A percentile compares a stretch with the other conserved stretches of the same genome.
phyloP scores from a whole-genome alignment of 495 filamentous ascomycete species.

The Lentithecium fluviatile region DNA sequence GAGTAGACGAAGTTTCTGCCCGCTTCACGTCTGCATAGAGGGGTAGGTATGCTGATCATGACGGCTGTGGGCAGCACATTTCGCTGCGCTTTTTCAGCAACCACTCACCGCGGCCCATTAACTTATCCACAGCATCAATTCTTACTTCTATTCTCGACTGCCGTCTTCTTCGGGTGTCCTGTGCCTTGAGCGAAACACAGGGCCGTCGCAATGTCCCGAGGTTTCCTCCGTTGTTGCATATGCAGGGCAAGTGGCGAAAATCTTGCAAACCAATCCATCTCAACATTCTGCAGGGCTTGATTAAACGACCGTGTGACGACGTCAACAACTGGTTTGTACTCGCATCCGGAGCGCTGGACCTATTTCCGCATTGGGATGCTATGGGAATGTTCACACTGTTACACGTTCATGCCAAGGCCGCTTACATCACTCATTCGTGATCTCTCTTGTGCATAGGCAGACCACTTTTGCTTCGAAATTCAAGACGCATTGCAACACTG shows the following conservation, averaged over 20 bases:
- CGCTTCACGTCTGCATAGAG: slow-evolving; percentile 5
- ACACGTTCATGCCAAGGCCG: too few relatives aligned
- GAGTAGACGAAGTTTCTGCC: not conserved
- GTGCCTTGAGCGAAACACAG: too few relatives aligned
- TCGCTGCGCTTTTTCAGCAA: not conserved
- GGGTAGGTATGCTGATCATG: slow-evolving; percentile 18
- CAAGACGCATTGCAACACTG: too few relatives aligned
- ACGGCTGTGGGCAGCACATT: slow-evolving; percentile 13
- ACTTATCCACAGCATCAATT: not conserved
- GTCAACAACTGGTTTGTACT: too few relatives aligned
- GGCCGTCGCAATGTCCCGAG: too few relatives aligned
- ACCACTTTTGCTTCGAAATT: too few relatives aligned
- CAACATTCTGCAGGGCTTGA: slow-evolving; percentile 17
- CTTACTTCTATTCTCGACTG: slow-evolving; percentile 5
- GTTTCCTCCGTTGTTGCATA: not conserved
- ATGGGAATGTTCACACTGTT: too few relatives aligned
- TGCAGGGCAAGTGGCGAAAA: slow-evolving; percentile 18
- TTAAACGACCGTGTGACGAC: too few relatives aligned
- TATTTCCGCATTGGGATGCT: too few relatives aligned
- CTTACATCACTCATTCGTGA: too few relatives aligned
- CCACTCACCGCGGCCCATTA: not conserved
- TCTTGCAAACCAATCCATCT: slow-evolving; percentile 20
- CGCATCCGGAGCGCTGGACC: too few relatives aligned
- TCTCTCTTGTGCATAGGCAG: too few relatives aligned
- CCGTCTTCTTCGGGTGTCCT: not conserved